These are phyloP conservation scores for Penicillium tannophilum DNA, from an alignment of 495 filamentous ascomycete genomes.

Conservation along the genomic window DNA sequence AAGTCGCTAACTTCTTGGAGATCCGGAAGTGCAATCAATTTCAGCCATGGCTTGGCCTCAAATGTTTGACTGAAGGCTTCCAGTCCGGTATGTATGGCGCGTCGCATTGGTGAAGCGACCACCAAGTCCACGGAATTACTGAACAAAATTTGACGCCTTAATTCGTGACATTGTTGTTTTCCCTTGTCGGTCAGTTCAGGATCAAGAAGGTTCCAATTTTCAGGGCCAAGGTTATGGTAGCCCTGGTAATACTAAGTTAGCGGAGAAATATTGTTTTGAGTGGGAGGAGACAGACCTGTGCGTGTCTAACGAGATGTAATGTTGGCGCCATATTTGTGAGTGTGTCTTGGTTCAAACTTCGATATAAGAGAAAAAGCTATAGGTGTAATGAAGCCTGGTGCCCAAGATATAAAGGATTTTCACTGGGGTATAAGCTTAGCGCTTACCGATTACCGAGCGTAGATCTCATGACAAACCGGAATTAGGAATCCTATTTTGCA, in stretches of 20 bases:
- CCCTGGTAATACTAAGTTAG: conserved; percentile 50
- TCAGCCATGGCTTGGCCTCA: background rate
- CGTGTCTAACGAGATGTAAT: conserved; percentile 44
- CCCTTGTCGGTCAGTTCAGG: conserved; percentile 70
- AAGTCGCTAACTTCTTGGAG: conserved; percentile 69
- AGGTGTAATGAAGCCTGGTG: background rate
- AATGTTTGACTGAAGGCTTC: conserved; percentile 54
- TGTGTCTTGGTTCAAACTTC: background rate
- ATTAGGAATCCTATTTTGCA: background rate
- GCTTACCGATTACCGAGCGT: background rate
- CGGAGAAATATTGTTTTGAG: background rate
- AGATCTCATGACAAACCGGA: background rate
- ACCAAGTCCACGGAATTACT: conserved; percentile 62
- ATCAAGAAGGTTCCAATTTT: conserved; percentile 65
- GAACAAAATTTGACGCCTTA: conserved; percentile 57
- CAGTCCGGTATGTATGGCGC: conserved; percentile 74
- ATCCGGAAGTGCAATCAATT: conserved; percentile 65
- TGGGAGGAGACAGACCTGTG: conserved; percentile 25
- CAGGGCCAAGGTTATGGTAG: conserved; percentile 67
- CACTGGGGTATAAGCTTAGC: background rate
- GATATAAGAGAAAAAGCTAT: background rate
- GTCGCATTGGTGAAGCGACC: conserved; percentile 71
- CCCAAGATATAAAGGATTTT: background rate
- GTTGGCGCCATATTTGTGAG: conserved; percentile 27
- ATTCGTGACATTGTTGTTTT: conserved; percentile 62